Base-by-base conservation (phyloP, 305 asterid genomes). In the Solanum chacoense region DNA sequence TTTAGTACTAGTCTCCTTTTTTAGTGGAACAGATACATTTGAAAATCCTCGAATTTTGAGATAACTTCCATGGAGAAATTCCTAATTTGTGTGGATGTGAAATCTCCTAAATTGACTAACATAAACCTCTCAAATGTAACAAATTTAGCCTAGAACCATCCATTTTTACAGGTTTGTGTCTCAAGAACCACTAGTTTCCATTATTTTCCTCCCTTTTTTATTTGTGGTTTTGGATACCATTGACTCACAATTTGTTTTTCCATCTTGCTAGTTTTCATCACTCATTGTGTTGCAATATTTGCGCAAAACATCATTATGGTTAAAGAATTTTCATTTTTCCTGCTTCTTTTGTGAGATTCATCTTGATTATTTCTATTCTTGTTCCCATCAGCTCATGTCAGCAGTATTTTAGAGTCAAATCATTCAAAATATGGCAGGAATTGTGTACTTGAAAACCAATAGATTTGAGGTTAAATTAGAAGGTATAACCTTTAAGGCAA, bases 401-500 rank as follows among this genome's bases (percentile, higher is more conserved):
- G 69, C 36, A 26, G 11, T 29, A 38, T 3, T 16, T 42, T 80
- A 42, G 86, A 42, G 71, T 80, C 71, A 28, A 16, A 35, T 34
- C 18, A 16, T 78, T 36, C 16, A n/a, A 35, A 42, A 50, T 35
- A 96, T 94, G 98, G 97, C 98, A 1, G 99, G 98, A 16, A 93
- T 93, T 1, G 98, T 97, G 2, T 97, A 93, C 91, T 69, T 96
- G 90, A 91, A 91, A 89, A 97, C 99, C 40, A 94, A 97, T 77
- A 92, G 94, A 4, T 97, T 97, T 18, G 98, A 97, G 90, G 98
- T 96, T 6, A 96, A 95, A 88, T 97, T 97, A 8, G 98, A 97
- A 92, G 99, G 98, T 28, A 97, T 97, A 59, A 92, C 97, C 90
- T 96, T 96, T 94, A 95, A 94, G 88, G 91, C 95, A 28, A 94